Evolutionary conservation across 2,329 filamentous ascomycete genomes (phyloP).

Genomic region (Pseudocercospora ulei): DNA sequence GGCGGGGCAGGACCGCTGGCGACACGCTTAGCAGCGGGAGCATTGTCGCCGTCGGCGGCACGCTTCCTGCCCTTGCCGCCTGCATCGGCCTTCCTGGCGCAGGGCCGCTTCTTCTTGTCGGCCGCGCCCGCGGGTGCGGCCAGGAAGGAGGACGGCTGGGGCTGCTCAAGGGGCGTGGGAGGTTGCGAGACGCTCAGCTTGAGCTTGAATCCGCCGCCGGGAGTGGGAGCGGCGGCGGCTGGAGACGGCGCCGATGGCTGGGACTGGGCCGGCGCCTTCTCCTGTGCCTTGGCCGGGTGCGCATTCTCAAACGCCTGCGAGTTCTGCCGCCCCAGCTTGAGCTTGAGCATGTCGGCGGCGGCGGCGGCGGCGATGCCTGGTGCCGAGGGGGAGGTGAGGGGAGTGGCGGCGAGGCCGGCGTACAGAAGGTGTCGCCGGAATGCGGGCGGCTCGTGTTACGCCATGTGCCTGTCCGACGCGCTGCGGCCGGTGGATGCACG

Average conservation of each 20-base stretch:
- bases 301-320: conserved; percentile 7
- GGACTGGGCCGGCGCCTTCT: conserved; percentile 4
- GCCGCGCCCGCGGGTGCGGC: conserved; percentile 8
- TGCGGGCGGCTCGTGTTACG: no score
- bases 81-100: conserved; percentile 35
- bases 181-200: conserved; percentile 28
- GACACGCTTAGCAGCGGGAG: conserved; percentile 30
- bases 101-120: conserved; percentile 37
- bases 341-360: conserved; percentile 19
- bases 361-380: not conserved
- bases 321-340: conserved; percentile 20
- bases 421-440: conserved; percentile 2
- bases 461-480: no score
- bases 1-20: conserved; percentile 22
- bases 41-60: conserved; percentile 29
- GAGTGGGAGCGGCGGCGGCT: conserved; percentile 13
- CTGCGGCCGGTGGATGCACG: no score
- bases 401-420: no score
- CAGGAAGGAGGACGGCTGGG: conserved; percentile 23
- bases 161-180: conserved; percentile 24
- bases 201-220: conserved; percentile 19
- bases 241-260: conserved; percentile 12
- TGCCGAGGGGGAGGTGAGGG: no score
- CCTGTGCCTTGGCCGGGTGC: no score
- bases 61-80: conserved; percentile 32